These are phyloP conservation scores for Penicillium sp. DNA, from an alignment of 2,329 filamentous ascomycete genomes.

Conservation along the genomic window DNA sequence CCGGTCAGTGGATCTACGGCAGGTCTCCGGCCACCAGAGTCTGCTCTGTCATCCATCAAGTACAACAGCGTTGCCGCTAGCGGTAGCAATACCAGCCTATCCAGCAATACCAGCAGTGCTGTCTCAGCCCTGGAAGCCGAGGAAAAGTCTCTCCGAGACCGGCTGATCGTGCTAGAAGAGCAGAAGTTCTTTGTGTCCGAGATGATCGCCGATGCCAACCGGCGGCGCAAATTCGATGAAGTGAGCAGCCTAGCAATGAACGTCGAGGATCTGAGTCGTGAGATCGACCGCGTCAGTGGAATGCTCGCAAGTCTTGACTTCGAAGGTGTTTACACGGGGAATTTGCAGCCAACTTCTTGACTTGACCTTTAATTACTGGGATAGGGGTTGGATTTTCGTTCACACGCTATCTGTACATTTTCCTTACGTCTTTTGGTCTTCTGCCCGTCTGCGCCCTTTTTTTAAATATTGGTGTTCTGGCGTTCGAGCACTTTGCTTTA, in stretches of 20 bases:
- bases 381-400: background rate
- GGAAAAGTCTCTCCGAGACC: conserved; percentile 71
- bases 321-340: conserved; percentile 41
- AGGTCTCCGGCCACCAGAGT: conserved; percentile 27
- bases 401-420: background rate
- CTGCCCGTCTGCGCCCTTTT: background rate
- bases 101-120: conserved; percentile 47
- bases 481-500: conserved; percentile 12
- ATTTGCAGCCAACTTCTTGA: conserved; percentile 13
- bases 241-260: conserved; percentile 71
- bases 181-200: conserved; percentile 80
- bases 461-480: conserved; percentile 8
- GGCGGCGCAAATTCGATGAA: conserved; percentile 74
- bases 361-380: background rate
- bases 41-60: conserved; percentile 52
- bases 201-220: conserved; percentile 71
- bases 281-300: conserved; percentile 61
- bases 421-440: conserved; percentile 6
- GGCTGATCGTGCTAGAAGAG: conserved; percentile 76
- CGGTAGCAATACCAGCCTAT: conserved; percentile 44
- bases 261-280: conserved; percentile 67
- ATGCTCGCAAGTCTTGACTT: conserved; percentile 61
- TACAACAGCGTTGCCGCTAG: conserved; percentile 46
- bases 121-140: conserved; percentile 66
- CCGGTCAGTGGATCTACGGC: conserved; percentile 19